A percentile compares a stretch with the other conserved stretches of the same genome.
Evolutionary conservation across 208 protist species (phyloP).

Genomic region (Wallacemonas sp.): DNA sequence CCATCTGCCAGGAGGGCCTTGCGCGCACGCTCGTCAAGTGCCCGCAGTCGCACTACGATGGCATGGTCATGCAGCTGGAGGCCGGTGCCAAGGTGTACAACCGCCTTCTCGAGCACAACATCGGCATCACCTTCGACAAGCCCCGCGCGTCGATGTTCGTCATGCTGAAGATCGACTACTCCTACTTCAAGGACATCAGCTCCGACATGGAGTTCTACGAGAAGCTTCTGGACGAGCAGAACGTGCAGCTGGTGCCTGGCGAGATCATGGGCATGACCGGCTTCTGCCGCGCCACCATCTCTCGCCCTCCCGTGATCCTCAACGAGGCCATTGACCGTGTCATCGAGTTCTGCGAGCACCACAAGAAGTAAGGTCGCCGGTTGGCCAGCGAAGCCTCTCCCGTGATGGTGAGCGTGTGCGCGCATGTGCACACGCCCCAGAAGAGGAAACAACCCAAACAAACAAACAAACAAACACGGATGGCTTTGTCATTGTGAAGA

Average conservation of each 20-base stretch:
- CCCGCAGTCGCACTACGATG: conserved; percentile 40
- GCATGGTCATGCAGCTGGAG: conserved; percentile 41
- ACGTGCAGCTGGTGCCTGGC: conserved; percentile 78
- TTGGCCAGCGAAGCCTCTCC: background rate
- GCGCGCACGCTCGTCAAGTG: conserved; percentile 64
- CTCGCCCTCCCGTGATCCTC: conserved; percentile 50
- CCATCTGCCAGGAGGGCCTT: conserved; percentile 69
- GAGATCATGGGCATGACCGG: conserved; percentile 59
- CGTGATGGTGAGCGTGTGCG: too few relatives aligned
- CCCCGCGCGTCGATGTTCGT: conserved; percentile 86
- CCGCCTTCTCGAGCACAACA: conserved; percentile 32
- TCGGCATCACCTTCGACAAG: conserved; percentile 48
- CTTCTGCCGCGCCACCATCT: conserved; percentile 82
- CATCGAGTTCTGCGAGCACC: conserved; percentile 38
- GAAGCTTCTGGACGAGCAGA: conserved; percentile 60
- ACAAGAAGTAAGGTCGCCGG: conserved; percentile 15
- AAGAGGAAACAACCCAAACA: background rate
- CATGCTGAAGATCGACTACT: conserved; percentile 84
- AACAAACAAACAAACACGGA: conserved; percentile 3
- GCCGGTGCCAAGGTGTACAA: conserved; percentile 57
- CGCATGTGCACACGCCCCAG: background rate
- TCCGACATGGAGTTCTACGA: conserved; percentile 78
- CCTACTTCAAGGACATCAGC: conserved; percentile 56
- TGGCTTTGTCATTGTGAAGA: too few relatives aligned
- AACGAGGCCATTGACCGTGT: conserved; percentile 60